A percentile compares a stretch with the other conserved stretches of the same genome.
Conservation (phyloP, 2,329 filamentous ascomycete genomes). For the Fusarium globosum region DNA sequence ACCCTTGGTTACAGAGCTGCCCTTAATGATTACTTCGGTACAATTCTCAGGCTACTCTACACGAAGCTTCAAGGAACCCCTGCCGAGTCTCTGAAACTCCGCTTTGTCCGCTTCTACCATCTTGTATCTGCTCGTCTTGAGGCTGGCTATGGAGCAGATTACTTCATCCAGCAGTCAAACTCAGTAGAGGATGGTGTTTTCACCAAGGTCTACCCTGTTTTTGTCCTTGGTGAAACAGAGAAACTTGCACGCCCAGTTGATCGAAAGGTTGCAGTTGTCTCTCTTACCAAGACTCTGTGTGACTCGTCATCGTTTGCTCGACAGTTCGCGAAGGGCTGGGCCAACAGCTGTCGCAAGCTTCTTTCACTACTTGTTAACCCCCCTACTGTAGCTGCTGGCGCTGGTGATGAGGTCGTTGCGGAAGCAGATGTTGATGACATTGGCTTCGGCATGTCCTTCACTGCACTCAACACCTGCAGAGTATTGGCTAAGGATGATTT, state of each 20-base stretch:
- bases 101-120: constrained; percentile 95
- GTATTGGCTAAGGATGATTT: constrained; percentile 81
- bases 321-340: constrained; percentile 90
- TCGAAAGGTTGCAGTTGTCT: constrained; percentile 92
- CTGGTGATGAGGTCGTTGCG: constrained; percentile 79
- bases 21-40: constrained; percentile 80
- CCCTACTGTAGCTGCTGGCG: constrained; percentile 71
- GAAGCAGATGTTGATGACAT: constrained; percentile 96
- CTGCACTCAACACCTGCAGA: constrained; percentile 90
- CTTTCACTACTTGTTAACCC: constrained; percentile 91
- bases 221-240: constrained; percentile 90
- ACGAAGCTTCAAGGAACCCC: constrained; percentile 75
- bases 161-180: constrained; percentile 88
- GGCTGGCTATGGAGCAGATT: constrained; percentile 89
- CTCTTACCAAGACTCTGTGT: constrained; percentile 90
- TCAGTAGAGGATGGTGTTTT: constrained; percentile 84
- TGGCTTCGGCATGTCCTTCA: constrained; percentile 94
- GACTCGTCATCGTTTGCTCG: constrained; percentile 86
- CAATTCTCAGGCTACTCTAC: constrained; percentile 85
- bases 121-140: constrained; percentile 83
- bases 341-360: constrained; percentile 87
- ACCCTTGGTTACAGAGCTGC: constrained; percentile 59
- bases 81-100: constrained; percentile 83
- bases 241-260: constrained; percentile 89
- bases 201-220: constrained; percentile 82